phyloP scores from a whole-genome alignment of 1,139 yeast species.

The Saccharomyces hybrid region DNA sequence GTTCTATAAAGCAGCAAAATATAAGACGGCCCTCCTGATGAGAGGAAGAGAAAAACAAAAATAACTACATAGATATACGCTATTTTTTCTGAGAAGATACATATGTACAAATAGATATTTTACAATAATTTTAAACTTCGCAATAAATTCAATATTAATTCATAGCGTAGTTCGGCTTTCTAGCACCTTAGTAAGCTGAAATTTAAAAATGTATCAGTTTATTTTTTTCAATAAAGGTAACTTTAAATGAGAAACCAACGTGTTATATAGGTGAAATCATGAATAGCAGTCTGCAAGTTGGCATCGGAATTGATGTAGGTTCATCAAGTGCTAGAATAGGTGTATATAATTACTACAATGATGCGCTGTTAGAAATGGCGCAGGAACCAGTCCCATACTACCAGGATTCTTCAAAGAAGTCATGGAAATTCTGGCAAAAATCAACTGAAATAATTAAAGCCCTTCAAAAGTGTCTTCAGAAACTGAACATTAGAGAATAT shows the following conservation, averaged over 20 bases:
- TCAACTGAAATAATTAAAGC: slow-evolving; percentile 36
- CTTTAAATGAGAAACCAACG: background rate
- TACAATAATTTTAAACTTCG: background rate
- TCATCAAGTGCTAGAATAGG: slow-evolving; percentile 44
- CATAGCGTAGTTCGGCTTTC: background rate
- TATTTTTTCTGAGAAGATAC: background rate
- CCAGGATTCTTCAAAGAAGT: slow-evolving; percentile 12
- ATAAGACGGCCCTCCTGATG: background rate
- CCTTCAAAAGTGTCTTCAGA: slow-evolving; percentile 18
- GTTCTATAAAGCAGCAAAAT: background rate
- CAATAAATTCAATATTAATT: background rate
- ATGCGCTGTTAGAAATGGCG: slow-evolving; percentile 15
- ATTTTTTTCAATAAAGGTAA: background rate
- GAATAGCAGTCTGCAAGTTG: slow-evolving; percentile 6
- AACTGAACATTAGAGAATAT: slow-evolving; percentile 10
- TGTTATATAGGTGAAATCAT: background rate
- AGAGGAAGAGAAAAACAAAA: background rate
- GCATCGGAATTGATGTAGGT: slow-evolving; percentile 49
- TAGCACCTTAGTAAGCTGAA: background rate
- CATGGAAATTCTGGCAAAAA: slow-evolving; percentile 37
- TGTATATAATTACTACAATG: slow-evolving; percentile 17
- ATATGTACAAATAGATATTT: background rate
- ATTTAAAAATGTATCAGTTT: background rate
- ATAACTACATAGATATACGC: background rate
- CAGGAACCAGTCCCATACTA: slow-evolving; percentile 25